Evolutionary conservation across 345 rosid species (phyloP).

Genomic region (Carallia pectinifolia): DNA sequence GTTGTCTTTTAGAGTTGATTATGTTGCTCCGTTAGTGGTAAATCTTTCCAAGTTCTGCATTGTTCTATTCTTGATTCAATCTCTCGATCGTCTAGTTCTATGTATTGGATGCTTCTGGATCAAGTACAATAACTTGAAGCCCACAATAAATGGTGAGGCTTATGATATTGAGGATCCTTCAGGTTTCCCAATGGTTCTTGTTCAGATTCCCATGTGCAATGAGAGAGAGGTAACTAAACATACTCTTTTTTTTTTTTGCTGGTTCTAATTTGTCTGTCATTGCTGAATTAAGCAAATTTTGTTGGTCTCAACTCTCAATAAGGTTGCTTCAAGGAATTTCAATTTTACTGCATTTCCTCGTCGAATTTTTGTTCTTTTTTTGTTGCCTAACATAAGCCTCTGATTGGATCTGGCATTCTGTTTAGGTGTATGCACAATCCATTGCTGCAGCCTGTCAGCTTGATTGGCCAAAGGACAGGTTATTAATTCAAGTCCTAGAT

Average conservation of each 20-base stretch:
- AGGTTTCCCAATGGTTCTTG: slow-evolving; percentile 79
- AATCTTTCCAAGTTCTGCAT: slow-evolving; percentile 68
- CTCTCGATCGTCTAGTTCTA: slow-evolving; percentile 71
- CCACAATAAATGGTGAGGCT: slow-evolving; percentile 44
- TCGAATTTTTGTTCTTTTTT: too few species aligned
- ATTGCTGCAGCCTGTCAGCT: slow-evolving; percentile 78
- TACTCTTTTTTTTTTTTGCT: slow-evolving; percentile 7
- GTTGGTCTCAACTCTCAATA: too few species aligned
- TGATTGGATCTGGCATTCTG: neutral
- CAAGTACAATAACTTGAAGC: slow-evolving; percentile 64
- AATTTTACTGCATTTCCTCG: too few species aligned
- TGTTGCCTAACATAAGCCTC: neutral
- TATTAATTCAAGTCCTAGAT: slow-evolving; percentile 83
- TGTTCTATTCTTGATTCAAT: slow-evolving; percentile 74
- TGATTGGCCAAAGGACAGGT: slow-evolving; percentile 82
- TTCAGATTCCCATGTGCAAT: slow-evolving; percentile 98
- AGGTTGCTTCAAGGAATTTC: too few species aligned
- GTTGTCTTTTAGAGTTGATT: slow-evolving; percentile 67
- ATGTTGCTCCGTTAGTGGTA: slow-evolving; percentile 63
- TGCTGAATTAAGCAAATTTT: too few species aligned
- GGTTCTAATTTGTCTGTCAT: neutral
- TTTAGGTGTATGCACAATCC: slow-evolving; percentile 75
- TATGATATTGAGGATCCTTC: slow-evolving; percentile 58
- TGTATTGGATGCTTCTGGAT: slow-evolving; percentile 91
- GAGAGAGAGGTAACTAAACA: slow-evolving; percentile 65